Conservation (phyloP, 2,329 filamentous ascomycete species). For the Bertia moriformis region DNA sequence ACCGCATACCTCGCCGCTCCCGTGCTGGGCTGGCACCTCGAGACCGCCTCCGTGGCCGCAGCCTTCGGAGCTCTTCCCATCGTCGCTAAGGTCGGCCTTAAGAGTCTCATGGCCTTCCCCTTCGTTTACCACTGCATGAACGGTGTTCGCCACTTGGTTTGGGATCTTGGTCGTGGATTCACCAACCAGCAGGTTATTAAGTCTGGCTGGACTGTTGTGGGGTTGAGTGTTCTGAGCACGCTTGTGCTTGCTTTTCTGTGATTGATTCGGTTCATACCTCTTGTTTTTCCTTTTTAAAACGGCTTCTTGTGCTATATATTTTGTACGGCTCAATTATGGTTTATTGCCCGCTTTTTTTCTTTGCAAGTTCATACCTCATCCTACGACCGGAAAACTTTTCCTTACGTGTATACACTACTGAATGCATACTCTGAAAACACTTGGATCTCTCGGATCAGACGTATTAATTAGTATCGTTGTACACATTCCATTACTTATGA, state of each 20-base stretch:
- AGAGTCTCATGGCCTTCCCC: slow-evolving; percentile 42
- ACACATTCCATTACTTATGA: too few species aligned
- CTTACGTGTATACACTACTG: too few species aligned
- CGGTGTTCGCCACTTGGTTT: slow-evolving; percentile 57
- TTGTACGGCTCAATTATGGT: neutral
- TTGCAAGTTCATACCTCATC: too few species aligned
- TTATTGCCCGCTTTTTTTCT: too few species aligned
- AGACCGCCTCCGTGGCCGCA: slow-evolving; percentile 47
- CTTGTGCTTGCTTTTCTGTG: slow-evolving; percentile 8
- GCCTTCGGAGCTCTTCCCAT: slow-evolving; percentile 47
- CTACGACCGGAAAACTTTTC: too few species aligned
- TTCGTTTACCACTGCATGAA: slow-evolving; percentile 58
- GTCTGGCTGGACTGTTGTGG: slow-evolving; percentile 51
- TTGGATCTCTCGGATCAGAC: too few species aligned
- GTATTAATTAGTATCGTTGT: too few species aligned
- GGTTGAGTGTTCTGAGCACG: slow-evolving; percentile 32
- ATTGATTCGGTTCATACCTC: neutral
- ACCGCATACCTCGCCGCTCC: slow-evolving; percentile 52
- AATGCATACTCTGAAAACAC: too few species aligned
- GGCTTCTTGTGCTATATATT: neutral
- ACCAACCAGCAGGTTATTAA: slow-evolving; percentile 49
- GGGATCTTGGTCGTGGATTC: slow-evolving; percentile 51
- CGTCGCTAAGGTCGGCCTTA: slow-evolving; percentile 40
- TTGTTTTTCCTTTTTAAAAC: neutral
- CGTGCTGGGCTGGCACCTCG: slow-evolving; percentile 51